Base-by-base conservation (phyloP, 2,329 filamentous ascomycete genomes). In the Fusarium chuoi region DNA sequence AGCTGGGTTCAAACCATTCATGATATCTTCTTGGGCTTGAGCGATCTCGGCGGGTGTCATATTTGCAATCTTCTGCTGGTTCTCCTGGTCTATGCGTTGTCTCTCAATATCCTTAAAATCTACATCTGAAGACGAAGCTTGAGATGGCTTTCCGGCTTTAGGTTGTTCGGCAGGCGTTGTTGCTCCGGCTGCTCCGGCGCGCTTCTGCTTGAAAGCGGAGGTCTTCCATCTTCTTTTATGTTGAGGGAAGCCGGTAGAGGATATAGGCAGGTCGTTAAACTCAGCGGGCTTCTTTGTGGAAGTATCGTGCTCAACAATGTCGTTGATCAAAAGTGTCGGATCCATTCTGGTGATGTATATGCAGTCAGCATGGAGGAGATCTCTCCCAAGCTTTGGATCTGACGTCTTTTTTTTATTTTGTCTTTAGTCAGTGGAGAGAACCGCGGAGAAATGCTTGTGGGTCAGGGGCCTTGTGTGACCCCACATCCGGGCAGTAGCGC, bases 21-120 rank as follows among this genome's bases (percentile, higher is more conserved):
- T 87, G n/a, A 99, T 85, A 75, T 98, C 96, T 67, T 90, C 87
- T 48, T 92, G 90, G 68, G 96, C 95, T 75, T 92, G 87, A 70
- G 93, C 91, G 66, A 98, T 97, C 82, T 98, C 94, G 42, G 90
- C 89, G 0, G 90, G 84, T 4, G 93, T 93, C 96, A 99, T 98
- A 33, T 87, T 86, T 20, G 91, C 91, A 52, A 99, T 82, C 68
- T 89, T 89, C 65, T 90, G 88, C 49, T 84, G 89, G 78, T 98
- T 99, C 81, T 98, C 95, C 75, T 91, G 88, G 78, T 96, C 93
- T 80, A 99, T 98, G 10, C 88, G 86, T 71, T 85, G 84, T 78
- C 89, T 90, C 79, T 98, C 95, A 48, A 88, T 85, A 17, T 87
- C 81, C 46, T 85, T 84, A 44, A 83, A 79, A 41, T 71, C 78